Evolutionary conservation across 257 asterid species (phyloP).

Genomic region (Lantana camara): DNA sequence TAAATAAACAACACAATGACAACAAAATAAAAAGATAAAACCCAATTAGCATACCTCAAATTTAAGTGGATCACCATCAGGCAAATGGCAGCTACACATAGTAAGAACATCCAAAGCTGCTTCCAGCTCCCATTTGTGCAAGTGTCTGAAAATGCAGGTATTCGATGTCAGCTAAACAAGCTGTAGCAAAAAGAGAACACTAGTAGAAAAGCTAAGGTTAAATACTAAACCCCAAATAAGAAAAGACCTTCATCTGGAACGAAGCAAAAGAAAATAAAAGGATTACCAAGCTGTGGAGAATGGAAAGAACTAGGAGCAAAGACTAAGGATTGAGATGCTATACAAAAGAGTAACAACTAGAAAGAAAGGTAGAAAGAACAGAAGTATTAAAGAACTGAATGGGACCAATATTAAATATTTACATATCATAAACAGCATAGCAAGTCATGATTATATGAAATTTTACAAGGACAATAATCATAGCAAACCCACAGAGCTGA

Average conservation of each 20-base stretch:
- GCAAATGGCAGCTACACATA: slow-evolving; percentile 93
- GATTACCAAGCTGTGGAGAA: slow-evolving; percentile 1
- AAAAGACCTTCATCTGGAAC: neutral
- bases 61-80: slow-evolving; percentile 64
- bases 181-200: slow-evolving; percentile 12
- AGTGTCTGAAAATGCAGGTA: slow-evolving; percentile 55
- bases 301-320: slow-evolving; percentile 12
- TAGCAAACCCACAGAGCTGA: slow-evolving; percentile 30
- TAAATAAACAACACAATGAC: too few species aligned
- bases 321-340: neutral
- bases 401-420: slow-evolving; percentile 7
- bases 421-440: slow-evolving; percentile 21
- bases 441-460: slow-evolving; percentile 10
- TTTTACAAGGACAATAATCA: slow-evolving; percentile 7
- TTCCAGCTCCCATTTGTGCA: slow-evolving; percentile 87
- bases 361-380: neutral
- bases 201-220: slow-evolving; percentile 16
- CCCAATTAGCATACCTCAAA: slow-evolving; percentile 56
- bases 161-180: slow-evolving; percentile 13
- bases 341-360: neutral
- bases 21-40: neutral
- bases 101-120: slow-evolving; percentile 95
- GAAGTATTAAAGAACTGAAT: slow-evolving; percentile 9
- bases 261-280: neutral
- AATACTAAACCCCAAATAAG: neutral